Evolutionary conservation across 176 grass and related monocot species (phyloP).

Genomic region (Chloris gayana): DNA sequence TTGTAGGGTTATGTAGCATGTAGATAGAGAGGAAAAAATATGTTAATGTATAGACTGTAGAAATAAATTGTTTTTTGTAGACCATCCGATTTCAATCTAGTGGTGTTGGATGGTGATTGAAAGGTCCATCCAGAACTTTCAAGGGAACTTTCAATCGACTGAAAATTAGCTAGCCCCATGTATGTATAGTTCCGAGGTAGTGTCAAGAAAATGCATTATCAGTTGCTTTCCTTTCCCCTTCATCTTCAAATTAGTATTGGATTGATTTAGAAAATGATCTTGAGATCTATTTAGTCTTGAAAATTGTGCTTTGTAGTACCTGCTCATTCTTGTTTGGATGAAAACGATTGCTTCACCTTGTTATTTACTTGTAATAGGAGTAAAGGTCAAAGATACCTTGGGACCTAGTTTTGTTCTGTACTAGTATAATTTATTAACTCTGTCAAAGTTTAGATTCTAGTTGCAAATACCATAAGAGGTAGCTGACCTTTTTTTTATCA

Average conservation of each 20-base stretch:
- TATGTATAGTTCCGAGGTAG: neutral
- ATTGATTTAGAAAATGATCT: slow-evolving; percentile 11
- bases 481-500: slow-evolving; percentile 24
- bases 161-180: too few species aligned
- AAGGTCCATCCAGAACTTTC: too few species aligned
- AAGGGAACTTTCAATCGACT: too few species aligned
- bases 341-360: slow-evolving; percentile 26
- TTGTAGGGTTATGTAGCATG: too few species aligned
- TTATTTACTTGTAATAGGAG: slow-evolving; percentile 30
- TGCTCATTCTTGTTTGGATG: neutral
- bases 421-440: slow-evolving; percentile 12
- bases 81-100: too few species aligned
- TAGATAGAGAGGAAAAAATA: too few species aligned
- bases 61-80: too few species aligned
- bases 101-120: too few species aligned
- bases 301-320: neutral
- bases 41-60: too few species aligned
- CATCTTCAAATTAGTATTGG: neutral
- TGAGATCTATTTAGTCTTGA: slow-evolving; percentile 1
- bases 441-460: slow-evolving; percentile 1
- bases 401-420: neutral
- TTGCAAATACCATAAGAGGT: neutral
- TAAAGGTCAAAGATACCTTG: slow-evolving; percentile 16
- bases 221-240: neutral
- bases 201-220: neutral